Percentiles rank a stretch among this genome's conserved stretches.
phyloP scores from a whole-genome alignment of 495 filamentous ascomycete genomes.

The Letharia columbiana region DNA sequence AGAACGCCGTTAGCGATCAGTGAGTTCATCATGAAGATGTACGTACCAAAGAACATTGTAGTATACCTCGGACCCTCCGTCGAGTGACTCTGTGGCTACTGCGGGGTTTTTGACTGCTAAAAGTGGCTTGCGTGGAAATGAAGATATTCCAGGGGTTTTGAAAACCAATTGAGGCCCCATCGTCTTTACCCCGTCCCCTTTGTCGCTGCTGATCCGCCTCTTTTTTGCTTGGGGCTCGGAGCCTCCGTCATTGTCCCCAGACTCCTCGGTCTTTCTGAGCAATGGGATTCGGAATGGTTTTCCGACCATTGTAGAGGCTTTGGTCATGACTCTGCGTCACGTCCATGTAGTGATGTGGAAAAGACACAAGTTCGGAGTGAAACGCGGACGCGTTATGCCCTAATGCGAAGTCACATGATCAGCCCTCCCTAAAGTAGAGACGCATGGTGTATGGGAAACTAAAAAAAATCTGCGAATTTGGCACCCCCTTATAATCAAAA shows the following conservation, averaged over 20 bases:
- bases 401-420: neutral
- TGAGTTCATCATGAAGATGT: neutral
- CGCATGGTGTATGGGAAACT: no score
- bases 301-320: conserved; percentile 7
- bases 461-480: no score
- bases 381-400: neutral
- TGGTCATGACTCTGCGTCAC: neutral
- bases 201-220: conserved; percentile 11
- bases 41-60: conserved; percentile 60
- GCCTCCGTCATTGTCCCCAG: neutral
- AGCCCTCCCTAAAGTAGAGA: no score
- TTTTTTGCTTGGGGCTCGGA: conserved; percentile 14
- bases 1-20: neutral
- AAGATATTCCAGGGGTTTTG: conserved; percentile 21
- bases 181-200: neutral
- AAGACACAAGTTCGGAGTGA: neutral
- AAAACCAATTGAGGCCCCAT: conserved; percentile 17
- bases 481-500: no score
- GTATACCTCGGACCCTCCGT: conserved; percentile 37
- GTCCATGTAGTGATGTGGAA: neutral
- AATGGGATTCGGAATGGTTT: conserved; percentile 21
- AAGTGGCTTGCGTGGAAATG: conserved; percentile 36
- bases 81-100: neutral
- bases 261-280: conserved; percentile 6
- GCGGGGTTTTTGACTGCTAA: conserved; percentile 33